phyloP scores from a whole-genome alignment of 73 alveolate species.

The Tetrahymena malaccensis region DNA sequence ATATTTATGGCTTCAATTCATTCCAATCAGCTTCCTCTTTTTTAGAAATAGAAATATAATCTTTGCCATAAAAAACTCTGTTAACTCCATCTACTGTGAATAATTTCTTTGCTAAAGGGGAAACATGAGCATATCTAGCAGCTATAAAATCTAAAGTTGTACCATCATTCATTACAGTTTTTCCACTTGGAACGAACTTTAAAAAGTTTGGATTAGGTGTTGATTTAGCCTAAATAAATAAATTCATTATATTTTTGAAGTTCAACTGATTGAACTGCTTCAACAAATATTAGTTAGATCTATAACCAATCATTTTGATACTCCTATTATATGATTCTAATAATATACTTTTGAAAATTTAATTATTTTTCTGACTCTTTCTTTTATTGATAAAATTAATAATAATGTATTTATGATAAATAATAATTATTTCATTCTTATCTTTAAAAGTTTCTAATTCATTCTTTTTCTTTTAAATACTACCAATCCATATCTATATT shows the following conservation, averaged over 20 bases:
- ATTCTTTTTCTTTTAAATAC: not conserved
- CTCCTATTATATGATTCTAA: not conserved
- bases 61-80: slow-evolving; percentile 68
- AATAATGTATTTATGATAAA: not conserved
- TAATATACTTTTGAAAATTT: too few species aligned
- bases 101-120: slow-evolving; percentile 67
- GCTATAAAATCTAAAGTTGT: slow-evolving; percentile 63
- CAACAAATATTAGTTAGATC: not conserved
- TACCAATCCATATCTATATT: not conserved
- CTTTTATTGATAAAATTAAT: not conserved
- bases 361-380: not conserved
- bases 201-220: slow-evolving; percentile 76
- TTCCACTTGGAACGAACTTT: slow-evolving; percentile 76
- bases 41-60: slow-evolving; percentile 66
- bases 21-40: slow-evolving; percentile 68
- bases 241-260: slow-evolving; percentile 7
- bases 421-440: not conserved
- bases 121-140: slow-evolving; percentile 47
- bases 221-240: slow-evolving; percentile 59
- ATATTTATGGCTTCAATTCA: slow-evolving; percentile 59
- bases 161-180: slow-evolving; percentile 48
- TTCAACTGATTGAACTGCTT: not conserved
- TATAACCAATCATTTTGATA: not conserved
- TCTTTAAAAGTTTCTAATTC: not conserved
- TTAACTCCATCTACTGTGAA: slow-evolving; percentile 65